Base-by-base conservation (phyloP, 1,284 basidiomycete species). In the Pascua guehoae region DNA sequence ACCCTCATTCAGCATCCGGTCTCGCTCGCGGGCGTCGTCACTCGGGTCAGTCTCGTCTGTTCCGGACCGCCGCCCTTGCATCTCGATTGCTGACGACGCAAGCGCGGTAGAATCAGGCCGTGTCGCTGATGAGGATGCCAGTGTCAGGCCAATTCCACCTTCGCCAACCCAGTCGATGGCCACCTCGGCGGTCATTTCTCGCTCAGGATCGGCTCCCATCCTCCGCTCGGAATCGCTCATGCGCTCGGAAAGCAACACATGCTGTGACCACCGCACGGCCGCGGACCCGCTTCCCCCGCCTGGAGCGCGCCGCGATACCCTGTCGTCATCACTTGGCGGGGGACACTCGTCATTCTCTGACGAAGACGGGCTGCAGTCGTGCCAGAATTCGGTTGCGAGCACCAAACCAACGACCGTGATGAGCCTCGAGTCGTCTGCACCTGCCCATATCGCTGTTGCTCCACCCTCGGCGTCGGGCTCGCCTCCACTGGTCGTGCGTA, bases 341-440 rank as follows among this genome's bases (percentile, higher is more conserved):
- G 44, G 32, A 10, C 53, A 60, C 49, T 56, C 63, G 17, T 55
- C 53, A 18, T 60, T 58, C n/a, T 60, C 60, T 1, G 65, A 68
- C 48, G 61, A 51, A 11, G 42, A 44, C 14, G 50, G 43, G 12
- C n/a, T 53, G 4, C 47, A 49, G 9, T 57, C 54, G 1, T 54
- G 71, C 16, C 89, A 64, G 45, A 64, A 68, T 54, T 66, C 70
- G 43, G 24, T 62, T 11, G 62, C 91, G 0, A 91, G 89, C 69
- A 98, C 94, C 7, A 97, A 97, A 75, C 94, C 92, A 2, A 98
- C 94, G 2, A 98, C 94, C 0, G 77, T 96, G 32, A 82, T 96
- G 45, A 92, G 89, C 65, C 84, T 95, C 59, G 93, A 97, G 68
- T 78, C 91, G 15, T 83, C 83, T 4, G 42, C 40, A 43, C 85